These are phyloP conservation scores for Brassica carinata DNA, from an alignment of 345 rosid genomes.

Conservation along the genomic window DNA sequence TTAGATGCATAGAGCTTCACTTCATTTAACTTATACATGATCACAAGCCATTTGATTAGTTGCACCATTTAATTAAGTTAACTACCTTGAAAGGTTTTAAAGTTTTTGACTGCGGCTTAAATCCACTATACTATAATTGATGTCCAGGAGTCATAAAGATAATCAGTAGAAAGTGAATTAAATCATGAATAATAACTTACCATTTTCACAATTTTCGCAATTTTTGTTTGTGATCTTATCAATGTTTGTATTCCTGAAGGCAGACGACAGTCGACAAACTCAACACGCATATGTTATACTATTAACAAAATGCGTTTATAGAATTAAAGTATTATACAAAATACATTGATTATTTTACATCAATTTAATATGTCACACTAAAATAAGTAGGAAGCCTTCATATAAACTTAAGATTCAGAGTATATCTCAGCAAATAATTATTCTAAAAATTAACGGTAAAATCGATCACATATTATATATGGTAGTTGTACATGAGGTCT, in stretches of 20 bases:
- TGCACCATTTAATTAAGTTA: background rate
- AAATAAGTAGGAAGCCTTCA: slow-evolving; percentile 4
- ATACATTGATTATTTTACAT: background rate
- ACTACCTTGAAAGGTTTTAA: background rate
- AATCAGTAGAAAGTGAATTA: background rate
- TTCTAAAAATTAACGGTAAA: background rate
- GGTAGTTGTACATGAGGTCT: slow-evolving; percentile 31
- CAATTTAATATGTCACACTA: background rate
- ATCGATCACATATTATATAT: slow-evolving; percentile 6
- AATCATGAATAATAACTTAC: background rate
- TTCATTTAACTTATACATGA: background rate
- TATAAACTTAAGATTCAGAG: slow-evolving; percentile 14
- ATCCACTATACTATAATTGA: background rate
- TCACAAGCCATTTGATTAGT: background rate
- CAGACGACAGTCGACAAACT: background rate
- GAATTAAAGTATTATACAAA: background rate
- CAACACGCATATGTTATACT: background rate
- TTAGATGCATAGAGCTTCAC: background rate
- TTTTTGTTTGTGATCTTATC: background rate
- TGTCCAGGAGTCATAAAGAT: background rate
- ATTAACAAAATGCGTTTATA: slow-evolving; percentile 1
- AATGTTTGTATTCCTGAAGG: background rate
- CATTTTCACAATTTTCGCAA: background rate
- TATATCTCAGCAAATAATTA: background rate
- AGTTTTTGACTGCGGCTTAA: background rate